These are phyloP conservation scores for Candida adriatica DNA, from an alignment of 805 yeast genomes.

Conservation along the genomic window DNA sequence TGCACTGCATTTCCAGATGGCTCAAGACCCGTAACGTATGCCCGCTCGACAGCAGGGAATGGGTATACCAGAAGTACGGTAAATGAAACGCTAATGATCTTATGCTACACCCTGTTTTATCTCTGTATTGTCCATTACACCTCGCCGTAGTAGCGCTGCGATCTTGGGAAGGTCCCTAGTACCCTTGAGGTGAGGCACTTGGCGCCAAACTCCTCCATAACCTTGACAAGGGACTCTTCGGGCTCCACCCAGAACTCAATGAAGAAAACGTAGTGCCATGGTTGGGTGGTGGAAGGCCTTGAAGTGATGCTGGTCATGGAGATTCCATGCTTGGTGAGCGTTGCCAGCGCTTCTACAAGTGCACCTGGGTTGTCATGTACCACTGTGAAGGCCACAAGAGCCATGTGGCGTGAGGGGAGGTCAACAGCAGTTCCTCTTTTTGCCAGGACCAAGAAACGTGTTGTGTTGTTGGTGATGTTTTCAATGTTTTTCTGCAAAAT, in stretches of 20 bases:
- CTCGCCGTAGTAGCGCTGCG: conserved; percentile 12
- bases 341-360: conserved; percentile 54
- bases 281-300: conserved; percentile 58
- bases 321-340: conserved; percentile 47
- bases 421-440: conserved; percentile 13
- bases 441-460: conserved; percentile 73
- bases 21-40: conserved; percentile 91
- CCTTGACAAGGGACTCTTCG: conserved; percentile 23
- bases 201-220: conserved; percentile 37
- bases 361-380: conserved; percentile 68
- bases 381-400: conserved; percentile 61
- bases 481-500: conserved; percentile 54
- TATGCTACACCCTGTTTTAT: background rate
- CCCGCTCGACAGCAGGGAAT: conserved; percentile 90
- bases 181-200: conserved; percentile 45
- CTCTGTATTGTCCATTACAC: background rate
- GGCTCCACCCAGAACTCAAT: conserved; percentile 55
- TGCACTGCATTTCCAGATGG: conserved; percentile 96
- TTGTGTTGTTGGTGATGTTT: conserved; percentile 70
- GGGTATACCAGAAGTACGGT: conserved; percentile 76
- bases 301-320: conserved; percentile 70
- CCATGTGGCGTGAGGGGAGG: conserved; percentile 24
- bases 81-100: conserved; percentile 29
- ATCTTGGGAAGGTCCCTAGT: conserved; percentile 25
- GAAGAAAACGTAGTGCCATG: conserved; percentile 82